Conservation (phyloP, 1,284 basidiomycete genomes). For the Ustilago bromivora region DNA sequence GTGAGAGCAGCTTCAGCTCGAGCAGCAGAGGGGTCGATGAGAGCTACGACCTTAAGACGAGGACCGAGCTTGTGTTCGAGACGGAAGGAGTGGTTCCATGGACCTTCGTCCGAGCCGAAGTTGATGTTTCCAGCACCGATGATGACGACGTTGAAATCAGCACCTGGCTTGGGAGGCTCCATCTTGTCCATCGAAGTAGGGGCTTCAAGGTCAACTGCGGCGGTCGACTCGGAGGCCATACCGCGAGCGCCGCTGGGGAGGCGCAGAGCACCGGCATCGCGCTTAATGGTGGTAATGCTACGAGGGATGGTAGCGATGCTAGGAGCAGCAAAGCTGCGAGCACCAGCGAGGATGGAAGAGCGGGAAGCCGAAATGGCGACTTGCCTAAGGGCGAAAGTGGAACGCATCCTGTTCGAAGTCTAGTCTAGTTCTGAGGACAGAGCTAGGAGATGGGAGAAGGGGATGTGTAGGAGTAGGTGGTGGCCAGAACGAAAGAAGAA, state of each 20-base stretch:
- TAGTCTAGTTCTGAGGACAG: not conserved
- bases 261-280: slow-evolving; percentile 10
- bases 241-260: slow-evolving; percentile 26
- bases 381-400: slow-evolving; percentile 44
- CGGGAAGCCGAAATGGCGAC: slow-evolving; percentile 44
- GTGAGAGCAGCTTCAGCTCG: slow-evolving; percentile 84
- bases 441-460: not conserved
- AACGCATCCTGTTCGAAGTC: slow-evolving; percentile 36
- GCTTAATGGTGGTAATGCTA: slow-evolving; percentile 24
- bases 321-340: slow-evolving; percentile 20
- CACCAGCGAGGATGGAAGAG: slow-evolving; percentile 27
- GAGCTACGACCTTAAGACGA: slow-evolving; percentile 92
- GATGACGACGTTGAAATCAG: slow-evolving; percentile 68
- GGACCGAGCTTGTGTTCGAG: slow-evolving; percentile 83
- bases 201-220: slow-evolving; percentile 58
- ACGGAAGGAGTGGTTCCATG: slow-evolving; percentile 70
- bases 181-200: slow-evolving; percentile 69
- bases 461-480: slow-evolving; percentile 3
- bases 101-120: slow-evolving; percentile 67
- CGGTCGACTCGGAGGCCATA: slow-evolving; percentile 22
- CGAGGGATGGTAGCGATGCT: slow-evolving; percentile 13
- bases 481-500: slow-evolving; percentile 1
- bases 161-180: slow-evolving; percentile 65
- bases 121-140: slow-evolving; percentile 68
- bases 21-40: slow-evolving; percentile 89